These are phyloP conservation scores for Talaromyces ruber DNA, from an alignment of 495 filamentous ascomycete species.

Conservation along the genomic window DNA sequence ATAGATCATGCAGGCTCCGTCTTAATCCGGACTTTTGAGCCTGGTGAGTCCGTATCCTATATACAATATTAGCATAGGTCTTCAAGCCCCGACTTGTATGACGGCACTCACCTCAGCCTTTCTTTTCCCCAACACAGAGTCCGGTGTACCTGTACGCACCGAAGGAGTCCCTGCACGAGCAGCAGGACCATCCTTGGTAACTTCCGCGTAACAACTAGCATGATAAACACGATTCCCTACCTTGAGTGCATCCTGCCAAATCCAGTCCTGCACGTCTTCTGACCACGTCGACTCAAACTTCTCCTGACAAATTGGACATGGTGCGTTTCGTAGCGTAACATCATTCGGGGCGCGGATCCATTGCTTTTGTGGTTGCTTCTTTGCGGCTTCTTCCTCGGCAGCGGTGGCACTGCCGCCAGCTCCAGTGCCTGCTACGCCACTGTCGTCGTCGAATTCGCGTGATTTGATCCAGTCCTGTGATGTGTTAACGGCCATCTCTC, in stretches of 20 bases:
- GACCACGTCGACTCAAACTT: constrained; percentile 83
- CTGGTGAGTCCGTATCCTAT: constrained; percentile 25
- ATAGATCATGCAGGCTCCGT: constrained; percentile 22
- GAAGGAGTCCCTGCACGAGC: constrained; percentile 30
- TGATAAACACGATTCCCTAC: constrained; percentile 79
- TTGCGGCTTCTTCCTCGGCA: constrained; percentile 25
- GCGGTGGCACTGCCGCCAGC: constrained; percentile 20
- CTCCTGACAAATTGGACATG: constrained; percentile 93
- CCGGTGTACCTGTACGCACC: constrained; percentile 47
- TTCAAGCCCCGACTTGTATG: neutral
- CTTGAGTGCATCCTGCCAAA: constrained; percentile 85
- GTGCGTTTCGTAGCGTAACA: constrained; percentile 54
- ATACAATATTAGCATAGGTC: neutral
- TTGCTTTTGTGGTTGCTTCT: constrained; percentile 55
- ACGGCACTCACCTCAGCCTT: constrained; percentile 54
- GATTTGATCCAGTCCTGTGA: constrained; percentile 80
- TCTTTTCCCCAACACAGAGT: constrained; percentile 64
- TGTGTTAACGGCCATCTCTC: neutral
- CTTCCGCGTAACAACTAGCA: constrained; percentile 81
- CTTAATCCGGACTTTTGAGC: constrained; percentile 32
- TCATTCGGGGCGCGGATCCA: constrained; percentile 81
- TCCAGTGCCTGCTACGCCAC: constrained; percentile 32
- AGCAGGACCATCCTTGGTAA: constrained; percentile 52
- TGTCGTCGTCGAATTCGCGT: constrained; percentile 62
- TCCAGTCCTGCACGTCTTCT: constrained; percentile 88